Evolutionary conservation across 2,329 filamentous ascomycete genomes (phyloP).

Genomic region (Fusarium guadeloupense): DNA sequence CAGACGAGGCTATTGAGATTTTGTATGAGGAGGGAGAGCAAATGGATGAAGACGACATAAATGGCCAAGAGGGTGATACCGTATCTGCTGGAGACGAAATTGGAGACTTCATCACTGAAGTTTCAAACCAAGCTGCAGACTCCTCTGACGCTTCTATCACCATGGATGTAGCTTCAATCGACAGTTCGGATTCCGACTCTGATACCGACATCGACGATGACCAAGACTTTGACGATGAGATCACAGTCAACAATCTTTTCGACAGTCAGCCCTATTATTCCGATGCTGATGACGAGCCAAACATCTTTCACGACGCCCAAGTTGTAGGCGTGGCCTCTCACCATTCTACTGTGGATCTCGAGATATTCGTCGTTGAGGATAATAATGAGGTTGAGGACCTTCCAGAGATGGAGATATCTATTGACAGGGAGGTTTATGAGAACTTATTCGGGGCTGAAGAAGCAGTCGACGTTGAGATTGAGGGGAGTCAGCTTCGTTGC

Average conservation of each 20-base stretch:
- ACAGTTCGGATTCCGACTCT: slow-evolving; percentile 2
- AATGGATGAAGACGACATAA: not conserved
- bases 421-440: slow-evolving; percentile 44
- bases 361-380: slow-evolving; percentile 44
- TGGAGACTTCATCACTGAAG: not conserved
- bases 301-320: slow-evolving; percentile 45
- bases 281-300: slow-evolving; percentile 24
- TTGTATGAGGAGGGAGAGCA: not conserved
- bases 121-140: not conserved
- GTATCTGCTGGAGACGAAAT: not conserved
- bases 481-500: slow-evolving; percentile 32
- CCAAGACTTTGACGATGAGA: slow-evolving; percentile 1
- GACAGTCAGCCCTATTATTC: slow-evolving; percentile 27
- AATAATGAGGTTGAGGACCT: slow-evolving; percentile 40
- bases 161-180: not conserved
- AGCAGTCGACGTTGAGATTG: slow-evolving; percentile 44
- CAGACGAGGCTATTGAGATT: not conserved
- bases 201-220: slow-evolving; percentile 7
- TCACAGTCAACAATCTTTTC: slow-evolving; percentile 37
- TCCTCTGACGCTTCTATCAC: not conserved
- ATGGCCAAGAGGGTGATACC: not conserved
- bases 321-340: slow-evolving; percentile 18
- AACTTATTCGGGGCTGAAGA: slow-evolving; percentile 33
- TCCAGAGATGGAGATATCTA: slow-evolving; percentile 44
- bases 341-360: slow-evolving; percentile 39